Conservation (phyloP, 1,139 yeast species). For the Blastobotrys raffinosifermentans region DNA sequence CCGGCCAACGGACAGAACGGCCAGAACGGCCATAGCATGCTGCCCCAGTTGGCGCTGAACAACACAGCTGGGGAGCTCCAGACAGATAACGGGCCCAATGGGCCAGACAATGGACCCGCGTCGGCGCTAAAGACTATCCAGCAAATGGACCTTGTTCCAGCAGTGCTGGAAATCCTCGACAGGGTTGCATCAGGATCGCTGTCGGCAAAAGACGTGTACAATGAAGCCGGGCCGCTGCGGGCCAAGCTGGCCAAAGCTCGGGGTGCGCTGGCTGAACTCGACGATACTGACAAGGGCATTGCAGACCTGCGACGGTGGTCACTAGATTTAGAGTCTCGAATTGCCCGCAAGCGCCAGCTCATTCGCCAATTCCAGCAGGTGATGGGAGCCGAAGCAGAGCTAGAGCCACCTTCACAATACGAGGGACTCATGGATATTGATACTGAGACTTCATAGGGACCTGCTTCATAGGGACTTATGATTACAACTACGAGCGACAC, state of each 20-base stretch:
- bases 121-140: constrained; percentile 13
- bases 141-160: constrained; percentile 22
- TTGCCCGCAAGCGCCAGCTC: constrained; percentile 14
- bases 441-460: background rate
- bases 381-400: constrained; percentile 10
- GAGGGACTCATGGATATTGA: constrained; percentile 7
- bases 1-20: too few relatives aligned
- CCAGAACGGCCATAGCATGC: too few relatives aligned
- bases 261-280: constrained; percentile 15
- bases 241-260: constrained; percentile 20
- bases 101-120: too few relatives aligned
- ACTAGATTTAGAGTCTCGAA: constrained; percentile 11
- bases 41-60: too few relatives aligned
- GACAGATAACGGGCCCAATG: too few relatives aligned
- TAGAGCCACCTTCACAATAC: constrained; percentile 4
- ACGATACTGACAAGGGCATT: constrained; percentile 19
- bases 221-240: constrained; percentile 26
- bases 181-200: constrained; percentile 18
- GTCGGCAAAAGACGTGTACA: constrained; percentile 23
- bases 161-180: constrained; percentile 23
- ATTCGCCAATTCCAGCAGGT: constrained; percentile 17
- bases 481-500: too few relatives aligned
- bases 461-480: constrained; percentile 1
- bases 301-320: constrained; percentile 14
- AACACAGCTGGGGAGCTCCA: too few relatives aligned